phyloP scores from a whole-genome alignment of 768 basidiomycete species.

The Mycena vulgaris region DNA sequence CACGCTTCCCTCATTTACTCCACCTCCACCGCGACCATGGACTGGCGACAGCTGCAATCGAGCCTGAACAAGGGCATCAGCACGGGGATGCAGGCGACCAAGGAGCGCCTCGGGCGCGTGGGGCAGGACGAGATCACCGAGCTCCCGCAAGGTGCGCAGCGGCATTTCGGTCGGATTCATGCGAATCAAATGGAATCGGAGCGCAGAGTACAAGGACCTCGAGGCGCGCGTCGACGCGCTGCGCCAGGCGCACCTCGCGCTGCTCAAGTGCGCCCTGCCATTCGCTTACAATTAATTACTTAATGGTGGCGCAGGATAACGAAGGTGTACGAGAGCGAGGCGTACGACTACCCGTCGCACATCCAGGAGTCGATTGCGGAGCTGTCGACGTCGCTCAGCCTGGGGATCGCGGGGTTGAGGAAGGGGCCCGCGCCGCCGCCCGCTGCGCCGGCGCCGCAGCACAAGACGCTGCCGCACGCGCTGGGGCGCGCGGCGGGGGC shows the following conservation, averaged over 20 bases:
- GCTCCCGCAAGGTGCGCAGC: conserved; percentile 79
- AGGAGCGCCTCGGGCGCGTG: conserved; percentile 92
- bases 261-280: conserved; percentile 80
- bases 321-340: conserved; percentile 90
- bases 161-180: too few species aligned
- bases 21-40: conserved; percentile 19
- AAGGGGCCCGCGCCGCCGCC: conserved; percentile 76
- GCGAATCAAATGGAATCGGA: too few species aligned
- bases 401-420: conserved; percentile 87
- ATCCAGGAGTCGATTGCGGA: conserved; percentile 88
- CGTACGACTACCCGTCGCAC: conserved; percentile 92
- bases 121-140: conserved; percentile 96
- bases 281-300: not conserved
- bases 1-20: not conserved
- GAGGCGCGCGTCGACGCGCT: conserved; percentile 96
- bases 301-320: conserved; percentile 71
- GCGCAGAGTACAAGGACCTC: conserved; percentile 95
- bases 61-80: conserved; percentile 83
- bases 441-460: conserved; percentile 72
- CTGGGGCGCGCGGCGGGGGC: conserved; percentile 83
- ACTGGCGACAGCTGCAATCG: conserved; percentile 79
- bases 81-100: conserved; percentile 89
- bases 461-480: conserved; percentile 98
- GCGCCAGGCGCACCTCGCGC: conserved; percentile 77
- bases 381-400: conserved; percentile 79